Percentiles rank a stretch among this genome's conserved stretches.
phyloP scores from a whole-genome alignment of 202 grass and related monocot species.

The Hordeum pubiflorum region DNA sequence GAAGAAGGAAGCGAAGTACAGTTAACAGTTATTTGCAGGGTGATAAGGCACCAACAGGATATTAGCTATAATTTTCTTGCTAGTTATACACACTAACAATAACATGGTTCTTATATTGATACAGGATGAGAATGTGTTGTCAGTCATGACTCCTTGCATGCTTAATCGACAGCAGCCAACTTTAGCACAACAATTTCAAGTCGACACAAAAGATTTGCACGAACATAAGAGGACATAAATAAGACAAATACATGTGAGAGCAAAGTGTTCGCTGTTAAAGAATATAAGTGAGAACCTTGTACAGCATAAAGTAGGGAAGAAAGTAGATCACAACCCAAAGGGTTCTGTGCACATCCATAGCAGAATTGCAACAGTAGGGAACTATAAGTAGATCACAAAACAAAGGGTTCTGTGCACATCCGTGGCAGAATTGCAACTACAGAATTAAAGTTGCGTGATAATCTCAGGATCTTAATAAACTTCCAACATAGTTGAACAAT shows the following conservation, averaged over 20 bases:
- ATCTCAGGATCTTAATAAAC: neutral
- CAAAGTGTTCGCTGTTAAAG: neutral
- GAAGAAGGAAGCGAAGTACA: too few relatives aligned
- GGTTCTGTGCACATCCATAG: too few relatives aligned
- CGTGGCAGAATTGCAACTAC: too few relatives aligned
- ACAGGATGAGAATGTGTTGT: neutral
- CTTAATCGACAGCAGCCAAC: slow-evolving; percentile 8
- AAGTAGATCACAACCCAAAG: neutral
- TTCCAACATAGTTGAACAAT: neutral
- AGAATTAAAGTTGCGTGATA: too few relatives aligned
- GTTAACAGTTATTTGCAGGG: too few relatives aligned
- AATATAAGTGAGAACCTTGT: neutral
- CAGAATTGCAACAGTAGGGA: too few relatives aligned
- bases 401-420: too few relatives aligned
- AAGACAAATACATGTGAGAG: neutral
- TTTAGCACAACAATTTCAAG: neutral
- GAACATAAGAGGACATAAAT: neutral
- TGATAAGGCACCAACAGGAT: too few relatives aligned
- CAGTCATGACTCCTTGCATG: neutral
- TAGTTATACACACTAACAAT: too few relatives aligned
- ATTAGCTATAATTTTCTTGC: too few relatives aligned
- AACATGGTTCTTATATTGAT: neutral
- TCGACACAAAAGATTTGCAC: neutral
- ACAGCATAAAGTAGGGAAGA: neutral
- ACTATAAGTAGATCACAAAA: too few relatives aligned